phyloP scores from a whole-genome alignment of 257 asterid genomes.

The Salvia splendens region DNA sequence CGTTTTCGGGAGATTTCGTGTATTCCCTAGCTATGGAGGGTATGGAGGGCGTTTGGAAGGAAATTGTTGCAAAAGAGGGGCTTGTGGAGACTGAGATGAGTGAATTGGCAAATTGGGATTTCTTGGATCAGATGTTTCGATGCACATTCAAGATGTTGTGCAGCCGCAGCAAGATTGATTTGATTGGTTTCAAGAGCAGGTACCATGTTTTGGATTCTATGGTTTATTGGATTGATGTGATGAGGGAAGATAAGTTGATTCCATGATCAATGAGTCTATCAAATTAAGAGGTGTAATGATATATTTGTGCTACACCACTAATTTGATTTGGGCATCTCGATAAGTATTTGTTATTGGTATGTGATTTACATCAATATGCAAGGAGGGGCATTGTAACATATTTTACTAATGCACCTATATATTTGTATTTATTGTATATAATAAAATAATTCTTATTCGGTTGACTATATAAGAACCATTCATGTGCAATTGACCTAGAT shows the following conservation, averaged over 20 bases:
- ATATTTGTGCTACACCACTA: conserved; percentile 9
- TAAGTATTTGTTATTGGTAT: conserved; percentile 11
- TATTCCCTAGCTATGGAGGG: conserved; percentile 50
- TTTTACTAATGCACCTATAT: background rate
- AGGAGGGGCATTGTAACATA: too few species aligned
- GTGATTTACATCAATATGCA: background rate
- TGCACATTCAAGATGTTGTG: conserved; percentile 68
- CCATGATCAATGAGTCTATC: conserved; percentile 37
- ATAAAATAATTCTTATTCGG: too few species aligned
- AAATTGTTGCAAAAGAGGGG: conserved; percentile 56
- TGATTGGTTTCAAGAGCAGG: conserved; percentile 58
- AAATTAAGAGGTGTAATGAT: background rate
- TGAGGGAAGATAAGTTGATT: conserved; percentile 64
- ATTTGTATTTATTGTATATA: background rate
- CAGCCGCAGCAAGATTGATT: conserved; percentile 54
- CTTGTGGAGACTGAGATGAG: conserved; percentile 56
- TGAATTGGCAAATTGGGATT: conserved; percentile 75
- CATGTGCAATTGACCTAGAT: too few species aligned
- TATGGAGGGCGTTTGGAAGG: conserved; percentile 64
- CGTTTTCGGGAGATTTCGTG: conserved; percentile 41
- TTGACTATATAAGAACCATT: too few species aligned
- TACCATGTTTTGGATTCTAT: conserved; percentile 70
- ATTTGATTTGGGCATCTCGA: conserved; percentile 9
- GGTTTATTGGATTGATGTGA: conserved; percentile 66
- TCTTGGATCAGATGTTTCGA: conserved; percentile 62